These are phyloP conservation scores for Collariella sp. DNA, from an alignment of 495 filamentous ascomycete genomes.

Conservation along the genomic window DNA sequence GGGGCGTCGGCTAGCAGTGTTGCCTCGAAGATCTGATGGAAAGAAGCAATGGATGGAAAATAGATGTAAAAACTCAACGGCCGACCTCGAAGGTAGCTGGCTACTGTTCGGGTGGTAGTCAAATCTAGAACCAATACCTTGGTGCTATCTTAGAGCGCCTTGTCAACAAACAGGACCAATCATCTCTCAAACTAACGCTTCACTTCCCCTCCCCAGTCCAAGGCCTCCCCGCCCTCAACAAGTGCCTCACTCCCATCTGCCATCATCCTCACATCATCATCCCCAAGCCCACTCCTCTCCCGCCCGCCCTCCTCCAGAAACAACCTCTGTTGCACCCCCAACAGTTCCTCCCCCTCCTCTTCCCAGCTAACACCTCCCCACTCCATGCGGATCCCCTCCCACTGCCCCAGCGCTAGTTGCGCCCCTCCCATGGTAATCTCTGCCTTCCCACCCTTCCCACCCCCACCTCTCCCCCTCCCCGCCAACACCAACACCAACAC, in stretches of 20 bases:
- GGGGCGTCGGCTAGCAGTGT: background rate
- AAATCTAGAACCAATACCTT: too few relatives aligned
- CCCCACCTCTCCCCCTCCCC: constrained; percentile 10
- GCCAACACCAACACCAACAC: constrained; percentile 22
- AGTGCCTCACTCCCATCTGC: constrained; percentile 28
- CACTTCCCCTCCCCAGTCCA: constrained; percentile 18
- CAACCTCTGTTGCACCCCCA: constrained; percentile 36
- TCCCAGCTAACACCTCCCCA: constrained; percentile 37
- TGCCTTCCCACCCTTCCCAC: constrained; percentile 20
- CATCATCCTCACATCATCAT: constrained; percentile 20
- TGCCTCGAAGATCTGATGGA: constrained; percentile 18
- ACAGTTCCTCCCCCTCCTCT: constrained; percentile 42
- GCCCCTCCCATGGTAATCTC: constrained; percentile 34
- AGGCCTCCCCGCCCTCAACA: constrained; percentile 26
- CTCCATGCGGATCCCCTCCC: constrained; percentile 45
- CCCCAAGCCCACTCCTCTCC: constrained; percentile 26
- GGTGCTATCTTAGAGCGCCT: too few relatives aligned
- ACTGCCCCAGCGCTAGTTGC: constrained; percentile 35
- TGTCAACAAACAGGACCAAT: too few relatives aligned
- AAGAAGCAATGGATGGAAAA: background rate
- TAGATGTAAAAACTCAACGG: background rate
- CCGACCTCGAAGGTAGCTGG: background rate
- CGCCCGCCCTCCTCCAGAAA: constrained; percentile 33
- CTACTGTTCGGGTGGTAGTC: too few relatives aligned
- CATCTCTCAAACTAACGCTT: too few relatives aligned